Base-by-base conservation (phyloP, 495 filamentous ascomycete genomes). In the Venustampulla echinocandica region DNA sequence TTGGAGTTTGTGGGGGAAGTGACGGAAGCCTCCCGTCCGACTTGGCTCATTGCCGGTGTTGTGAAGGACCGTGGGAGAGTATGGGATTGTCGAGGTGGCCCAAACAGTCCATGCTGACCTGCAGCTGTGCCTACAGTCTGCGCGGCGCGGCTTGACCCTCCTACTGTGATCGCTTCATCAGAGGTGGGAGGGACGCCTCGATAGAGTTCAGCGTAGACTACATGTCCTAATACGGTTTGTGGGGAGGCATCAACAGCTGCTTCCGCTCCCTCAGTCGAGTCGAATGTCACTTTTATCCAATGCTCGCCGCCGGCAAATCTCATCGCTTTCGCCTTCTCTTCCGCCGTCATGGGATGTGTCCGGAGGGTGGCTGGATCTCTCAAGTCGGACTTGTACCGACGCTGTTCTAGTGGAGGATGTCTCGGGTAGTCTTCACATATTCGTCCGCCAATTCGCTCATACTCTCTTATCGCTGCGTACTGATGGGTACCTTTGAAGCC, bases 251-350 rank as follows among this genome's bases (percentile, higher is more conserved):
- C 84, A 43, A 80, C 68, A 18, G 87, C 89, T 27, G 77, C 71
- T 39, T 89, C 84, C 15, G 87, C 89, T 3, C 87, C 81, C 47
- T 82, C 75, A 24, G 77, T 71, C 4, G 84, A 87, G 64, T 93
- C 86, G 53, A 90, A 95, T 1, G 89, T 95, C 42, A 95, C 73
- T 57, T 94, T 95, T 54, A 95, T 85, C 89, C 89, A 95, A 65
- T 89, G 78, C 49, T 80, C 75, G 13, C 89, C 89, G 44, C 86
- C 81, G 17, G 80, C 79, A 50, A 83, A 84, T 38, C 69, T 73
- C 63, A 84, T 85, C 47, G 86, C 82, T 59, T 87, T 84, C 44
- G 69, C 70, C 51, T 85, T 79, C 53, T 90, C 86, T 25, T 77
- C 75, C 20, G 71, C 61, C 13, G 85, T 81, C 14, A 93, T 61